phyloP scores from a whole-genome alignment of 768 basidiomycete species.

The Asterophora parasitica region DNA sequence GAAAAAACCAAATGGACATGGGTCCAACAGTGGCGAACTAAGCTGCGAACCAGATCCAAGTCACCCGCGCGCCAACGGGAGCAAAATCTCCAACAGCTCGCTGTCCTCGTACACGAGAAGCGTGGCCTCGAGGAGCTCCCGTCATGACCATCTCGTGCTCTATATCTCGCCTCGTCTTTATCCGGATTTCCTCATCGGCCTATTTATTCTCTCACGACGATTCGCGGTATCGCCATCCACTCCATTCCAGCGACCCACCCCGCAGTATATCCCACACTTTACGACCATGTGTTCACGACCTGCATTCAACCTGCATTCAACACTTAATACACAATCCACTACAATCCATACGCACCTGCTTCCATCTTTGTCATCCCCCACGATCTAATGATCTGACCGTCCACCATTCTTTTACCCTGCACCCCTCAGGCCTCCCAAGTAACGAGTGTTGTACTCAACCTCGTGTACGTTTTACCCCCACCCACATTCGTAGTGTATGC shows the following conservation, averaged over 20 bases:
- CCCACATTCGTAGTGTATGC: slow-evolving; percentile 8
- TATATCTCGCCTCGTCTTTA: slow-evolving; percentile 8
- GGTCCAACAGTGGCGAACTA: slow-evolving; percentile 67
- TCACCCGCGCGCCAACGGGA: slow-evolving; percentile 43
- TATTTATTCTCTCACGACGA: slow-evolving; percentile 17
- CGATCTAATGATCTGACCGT: slow-evolving; percentile 24
- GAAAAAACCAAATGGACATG: slow-evolving; percentile 47
- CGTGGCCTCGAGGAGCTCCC: slow-evolving; percentile 36
- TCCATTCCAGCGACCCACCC: slow-evolving; percentile 1
- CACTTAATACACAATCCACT: slow-evolving; percentile 14
- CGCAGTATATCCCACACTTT: slow-evolving; percentile 16
- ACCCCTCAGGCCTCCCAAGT: not conserved
- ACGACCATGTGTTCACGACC: slow-evolving; percentile 12
- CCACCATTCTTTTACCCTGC: slow-evolving; percentile 16
- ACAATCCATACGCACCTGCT: slow-evolving; percentile 3
- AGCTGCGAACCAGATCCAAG: slow-evolving; percentile 50
- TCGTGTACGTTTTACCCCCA: slow-evolving; percentile 1
- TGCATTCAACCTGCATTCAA: not conserved
- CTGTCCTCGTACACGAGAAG: slow-evolving; percentile 56
- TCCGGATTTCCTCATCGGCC: slow-evolving; percentile 10
- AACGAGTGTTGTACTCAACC: slow-evolving; percentile 11
- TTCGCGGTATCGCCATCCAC: slow-evolving; percentile 9
- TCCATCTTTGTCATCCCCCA: slow-evolving; percentile 11
- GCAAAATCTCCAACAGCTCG: slow-evolving; percentile 40
- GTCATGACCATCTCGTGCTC: slow-evolving; percentile 22